Evolutionary conservation across 805 yeast genomes (phyloP), one percentile per base, ranked within the genome.

Genomic region (Wickerhamiella musiphila): DNA sequence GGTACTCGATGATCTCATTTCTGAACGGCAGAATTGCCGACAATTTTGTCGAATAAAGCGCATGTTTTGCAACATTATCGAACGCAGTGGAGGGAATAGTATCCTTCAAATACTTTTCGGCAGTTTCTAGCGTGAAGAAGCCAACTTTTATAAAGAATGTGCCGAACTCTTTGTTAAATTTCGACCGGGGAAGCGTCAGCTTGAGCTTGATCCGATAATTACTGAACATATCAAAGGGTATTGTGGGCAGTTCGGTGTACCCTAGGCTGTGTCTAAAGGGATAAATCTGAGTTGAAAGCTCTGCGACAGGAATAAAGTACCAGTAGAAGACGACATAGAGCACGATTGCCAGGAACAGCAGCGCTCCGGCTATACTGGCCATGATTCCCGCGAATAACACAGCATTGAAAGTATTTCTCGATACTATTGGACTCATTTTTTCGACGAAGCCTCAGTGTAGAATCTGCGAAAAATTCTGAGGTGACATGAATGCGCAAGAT

Each of bases 21-120:
- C 33, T 37, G 40, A 37, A 56, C 1, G 57, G 56, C 28, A 56
- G 33, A 10, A 52, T 42, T 3, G 49, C 54, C 32, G 55, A 54
- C n/a, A n/a, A n/a, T n/a, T n/a, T n/a, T n/a, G n/a, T n/a, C n/a
- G n/a, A n/a, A n/a, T n/a, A n/a, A n/a, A n/a, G n/a, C n/a, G n/a
- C n/a, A n/a, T n/a, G n/a, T n/a, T n/a, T n/a, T n/a, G n/a, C n/a
- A n/a, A n/a, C n/a, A n/a, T n/a, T n/a, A n/a, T n/a, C n/a, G n/a
- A n/a, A n/a, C n/a, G n/a, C n/a, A n/a, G n/a, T n/a, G n/a, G n/a
- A n/a, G n/a, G n/a, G n/a, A n/a, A n/a, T n/a, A n/a, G n/a, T n/a
- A n/a, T n/a, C n/a, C n/a, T n/a, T n/a, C n/a, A n/a, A n/a, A n/a
- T n/a, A n/a, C n/a, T n/a, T n/a, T n/a, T n/a, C n/a, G n/a, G n/a